Percentiles rank a stretch among this genome's conserved stretches.
Evolutionary conservation across 495 filamentous ascomycete species (phyloP).

Genomic region (Ascobolus immersus): DNA sequence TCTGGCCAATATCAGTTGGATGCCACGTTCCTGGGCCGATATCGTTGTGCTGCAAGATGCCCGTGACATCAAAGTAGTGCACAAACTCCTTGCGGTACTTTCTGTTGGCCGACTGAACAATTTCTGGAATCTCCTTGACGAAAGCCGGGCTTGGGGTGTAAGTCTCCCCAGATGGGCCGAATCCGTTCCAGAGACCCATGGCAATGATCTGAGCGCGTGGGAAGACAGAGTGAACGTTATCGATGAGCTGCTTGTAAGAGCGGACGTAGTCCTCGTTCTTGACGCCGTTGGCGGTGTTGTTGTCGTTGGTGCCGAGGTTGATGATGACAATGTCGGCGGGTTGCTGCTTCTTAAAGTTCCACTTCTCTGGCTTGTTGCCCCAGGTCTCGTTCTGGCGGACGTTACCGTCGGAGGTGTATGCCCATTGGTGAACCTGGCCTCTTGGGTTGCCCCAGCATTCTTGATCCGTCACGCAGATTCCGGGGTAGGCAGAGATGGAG

Average conservation of each 20-base stretch:
- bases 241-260: slow-evolving; percentile 32
- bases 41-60: slow-evolving; percentile 44
- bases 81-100: slow-evolving; percentile 26
- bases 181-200: slow-evolving; percentile 40
- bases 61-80: slow-evolving; percentile 41
- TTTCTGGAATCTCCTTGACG: slow-evolving; percentile 27
- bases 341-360: slow-evolving; percentile 33
- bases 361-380: slow-evolving; percentile 29
- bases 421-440: slow-evolving; percentile 38
- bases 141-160: slow-evolving; percentile 26
- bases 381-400: slow-evolving; percentile 25
- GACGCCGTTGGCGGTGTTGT: slow-evolving; percentile 33
- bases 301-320: slow-evolving; percentile 44
- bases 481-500: slow-evolving; percentile 34
- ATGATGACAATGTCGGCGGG: slow-evolving; percentile 40
- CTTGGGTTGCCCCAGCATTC: slow-evolving; percentile 31
- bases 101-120: slow-evolving; percentile 32
- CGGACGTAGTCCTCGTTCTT: slow-evolving; percentile 26
- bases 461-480: slow-evolving; percentile 33
- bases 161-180: slow-evolving; percentile 26
- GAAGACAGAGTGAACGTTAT: slow-evolving; percentile 34
- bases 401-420: slow-evolving; percentile 34
- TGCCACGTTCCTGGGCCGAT: slow-evolving; percentile 33
- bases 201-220: slow-evolving; percentile 37
- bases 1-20: slow-evolving; percentile 39